Evolutionary conservation across 495 filamentous ascomycete genomes (phyloP), one percentile per base, ranked within the genome.

Genomic region (Penicillium diatomitis): DNA sequence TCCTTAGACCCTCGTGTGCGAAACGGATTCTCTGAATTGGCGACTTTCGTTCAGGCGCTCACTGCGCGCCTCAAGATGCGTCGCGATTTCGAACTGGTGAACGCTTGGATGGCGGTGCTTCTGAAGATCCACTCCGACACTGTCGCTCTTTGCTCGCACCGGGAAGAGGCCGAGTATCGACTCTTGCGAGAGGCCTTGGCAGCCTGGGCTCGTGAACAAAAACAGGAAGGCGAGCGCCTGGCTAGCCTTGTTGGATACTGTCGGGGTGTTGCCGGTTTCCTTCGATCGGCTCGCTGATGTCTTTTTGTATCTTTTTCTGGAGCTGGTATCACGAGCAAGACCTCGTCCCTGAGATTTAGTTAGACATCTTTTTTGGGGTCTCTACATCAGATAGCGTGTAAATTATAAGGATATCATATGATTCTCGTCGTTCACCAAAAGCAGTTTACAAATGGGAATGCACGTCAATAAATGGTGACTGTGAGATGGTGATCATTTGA

Each of bases 61-160:
- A 90, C 86, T 0, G 69, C 66, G 48, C 75, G 84, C 10, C 69
- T 97, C 29, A 65, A 67, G 12, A 69, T 75, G 37, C 78, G 78
- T 48, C 76, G 74, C 38, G 92, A 98, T 69, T 98, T 90, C 63
- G 92, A 98, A 62, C 75, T 98, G 41, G 83, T 87, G 37, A 89
- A 96, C 67, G 88, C 88, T 7, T 98, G 94, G 92, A 95, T 98
- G 86, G 80, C 82, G 10, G 90, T 96, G 0, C 92, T 96, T 56
- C 56, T 98, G 47, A 78, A 83, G 43, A 63, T 91, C 34, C 89
- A 96, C 66, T 76, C 74, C 6, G 83, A 84, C 48, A 66, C 75
- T 8, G 65, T 85, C 7, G 62, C 62, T 2, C 53, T 65, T 30
- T 72, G 74, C 50, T 64, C 69, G 66, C 61, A 66, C 49, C 49